Percentiles rank a stretch among this genome's conserved stretches.
Conservation (phyloP, 2,329 filamentous ascomycete species). For the Aspergillus sp. region DNA sequence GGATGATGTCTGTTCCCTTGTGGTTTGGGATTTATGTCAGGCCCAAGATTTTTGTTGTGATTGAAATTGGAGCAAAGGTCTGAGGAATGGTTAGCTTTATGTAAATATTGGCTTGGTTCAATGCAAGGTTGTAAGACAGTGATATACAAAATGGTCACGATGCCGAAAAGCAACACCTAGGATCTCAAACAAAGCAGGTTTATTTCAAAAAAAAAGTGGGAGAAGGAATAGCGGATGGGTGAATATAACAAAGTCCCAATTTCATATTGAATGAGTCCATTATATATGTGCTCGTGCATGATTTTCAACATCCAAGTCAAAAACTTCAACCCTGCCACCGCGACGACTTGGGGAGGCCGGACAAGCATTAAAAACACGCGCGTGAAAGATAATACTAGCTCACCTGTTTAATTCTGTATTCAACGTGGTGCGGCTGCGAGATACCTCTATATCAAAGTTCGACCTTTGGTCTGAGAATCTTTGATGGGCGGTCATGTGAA, state of each 20-base stretch:
- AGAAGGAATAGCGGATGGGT: too few relatives aligned
- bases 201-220: too few relatives aligned
- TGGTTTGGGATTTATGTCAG: too few relatives aligned
- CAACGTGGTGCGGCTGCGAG: neutral
- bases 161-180: too few relatives aligned
- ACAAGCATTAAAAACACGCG: neutral
- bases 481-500: slow-evolving; percentile 3
- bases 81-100: neutral
- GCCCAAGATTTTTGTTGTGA: too few relatives aligned
- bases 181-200: too few relatives aligned
- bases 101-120: too few relatives aligned
- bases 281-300: neutral
- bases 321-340: neutral
- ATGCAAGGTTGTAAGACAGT: too few relatives aligned
- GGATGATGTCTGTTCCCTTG: neutral
- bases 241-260: too few relatives aligned
- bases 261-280: too few relatives aligned
- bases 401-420: neutral
- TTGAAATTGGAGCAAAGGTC: neutral
- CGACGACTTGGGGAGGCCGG: neutral
- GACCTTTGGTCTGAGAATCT: neutral
- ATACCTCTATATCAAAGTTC: neutral
- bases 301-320: neutral
- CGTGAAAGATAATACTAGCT: neutral
- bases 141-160: too few relatives aligned